Percentiles rank a stretch among this genome's conserved stretches.
These are phyloP conservation scores for Fragaria ananassa DNA, from an alignment of 306 rosid genomes.

Conservation along the genomic window DNA sequence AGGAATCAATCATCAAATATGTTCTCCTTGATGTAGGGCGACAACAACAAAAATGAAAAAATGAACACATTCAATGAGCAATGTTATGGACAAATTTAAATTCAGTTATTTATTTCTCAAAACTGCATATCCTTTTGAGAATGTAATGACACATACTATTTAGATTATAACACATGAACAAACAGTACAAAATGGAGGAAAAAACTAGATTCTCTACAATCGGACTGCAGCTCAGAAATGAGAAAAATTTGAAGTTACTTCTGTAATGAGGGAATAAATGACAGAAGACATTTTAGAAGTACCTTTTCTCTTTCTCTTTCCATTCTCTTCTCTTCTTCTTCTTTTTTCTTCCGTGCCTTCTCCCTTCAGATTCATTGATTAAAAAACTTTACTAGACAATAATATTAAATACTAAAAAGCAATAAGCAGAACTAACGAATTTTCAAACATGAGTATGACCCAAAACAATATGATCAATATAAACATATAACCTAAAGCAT, in stretches of 20 bases:
- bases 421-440: conserved; percentile 11
- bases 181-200: background rate
- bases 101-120: background rate
- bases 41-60: background rate
- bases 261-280: background rate
- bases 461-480: background rate
- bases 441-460: conserved; percentile 6
- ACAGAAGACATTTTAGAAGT: conserved; percentile 21
- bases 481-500: background rate
- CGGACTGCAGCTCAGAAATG: background rate
- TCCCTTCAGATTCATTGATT: conserved; percentile 52
- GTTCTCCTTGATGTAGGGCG: background rate
- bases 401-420: conserved; percentile 7
- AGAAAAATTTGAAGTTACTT: background rate
- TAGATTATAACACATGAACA: background rate
- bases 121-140: background rate
- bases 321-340: conserved; percentile 81
- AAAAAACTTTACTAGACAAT: conserved; percentile 13
- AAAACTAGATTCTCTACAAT: background rate
- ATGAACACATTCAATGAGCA: background rate
- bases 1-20: conserved; percentile 5
- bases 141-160: background rate
- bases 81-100: background rate
- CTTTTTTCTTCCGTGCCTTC: conserved; percentile 97
- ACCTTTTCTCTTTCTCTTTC: conserved; percentile 96